Evolutionary conservation across 192 early-diverging fungal genomes (phyloP), one percentile per base, ranked within the genome.

Genomic region (Cladochytrium replicatum): DNA sequence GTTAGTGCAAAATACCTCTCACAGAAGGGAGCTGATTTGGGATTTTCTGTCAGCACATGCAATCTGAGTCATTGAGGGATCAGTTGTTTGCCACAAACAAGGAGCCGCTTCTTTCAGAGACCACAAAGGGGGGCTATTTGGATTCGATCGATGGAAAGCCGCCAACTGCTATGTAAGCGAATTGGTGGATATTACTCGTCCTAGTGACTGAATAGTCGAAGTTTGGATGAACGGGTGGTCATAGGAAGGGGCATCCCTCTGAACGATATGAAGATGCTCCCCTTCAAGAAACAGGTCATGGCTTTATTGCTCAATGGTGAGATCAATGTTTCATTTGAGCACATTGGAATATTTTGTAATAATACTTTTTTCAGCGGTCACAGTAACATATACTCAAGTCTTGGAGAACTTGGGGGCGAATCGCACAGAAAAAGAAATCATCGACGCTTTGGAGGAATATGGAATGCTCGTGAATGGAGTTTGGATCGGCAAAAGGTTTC

Each of bases 401-500:
- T n/a, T n/a, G n/a, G n/a, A n/a, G n/a, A n/a, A n/a, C n/a, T n/a
- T n/a, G n/a, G n/a, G n/a, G n/a, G n/a, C n/a, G n/a, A n/a, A n/a
- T n/a, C n/a, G n/a, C n/a, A n/a, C 47, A 13, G 63, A 62, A 29
- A 34, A 25, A 7, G 62, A 67, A 13, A 9, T 68, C 6, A 25
- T 72, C 5, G 26, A 38, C 13, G 57, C 38, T 9, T 49, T 73
- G 4, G 32, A 45, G 28, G 21, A 40, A 29, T 45, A 56, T 17
- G 64, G 61, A 6, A 55, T 68, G 28, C 39, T 68, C 1, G 60
- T 73, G 4, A 53, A 53, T 17, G 66, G 71, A 0, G 50, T 58
- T 21, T 73, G 71, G 71, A 45, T 73, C 17, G 51, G 65, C 9
- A 55, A 64, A 25, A 63, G 57, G 57, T 64, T 9, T 15, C 15